phyloP scores from a whole-genome alignment of 2,329 filamentous ascomycete species.

The Calonectria pauciramosa region DNA sequence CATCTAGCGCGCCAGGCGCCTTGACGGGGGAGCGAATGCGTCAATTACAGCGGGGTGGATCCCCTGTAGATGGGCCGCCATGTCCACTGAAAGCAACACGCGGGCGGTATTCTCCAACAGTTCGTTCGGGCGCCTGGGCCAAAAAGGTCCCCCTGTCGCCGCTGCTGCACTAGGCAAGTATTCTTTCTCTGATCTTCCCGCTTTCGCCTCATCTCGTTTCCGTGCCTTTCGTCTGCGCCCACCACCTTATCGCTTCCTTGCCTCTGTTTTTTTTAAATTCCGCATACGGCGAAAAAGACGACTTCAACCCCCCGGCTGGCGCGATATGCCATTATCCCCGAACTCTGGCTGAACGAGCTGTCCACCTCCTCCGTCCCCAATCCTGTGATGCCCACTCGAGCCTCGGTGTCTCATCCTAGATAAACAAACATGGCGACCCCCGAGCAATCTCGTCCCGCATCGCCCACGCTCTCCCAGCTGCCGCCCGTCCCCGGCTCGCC shows the following conservation, averaged over 20 bases:
- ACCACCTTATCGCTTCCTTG: neutral
- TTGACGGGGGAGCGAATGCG: slow-evolving; percentile 19
- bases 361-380: slow-evolving; percentile 4
- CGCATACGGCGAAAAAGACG: neutral
- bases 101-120: slow-evolving; percentile 38
- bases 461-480: slow-evolving; percentile 68
- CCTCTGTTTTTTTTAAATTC: neutral
- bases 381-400: slow-evolving; percentile 30
- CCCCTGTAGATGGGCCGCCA: slow-evolving; percentile 11
- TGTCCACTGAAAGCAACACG: slow-evolving; percentile 14
- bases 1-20: slow-evolving; percentile 35
- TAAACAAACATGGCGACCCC: slow-evolving; percentile 50
- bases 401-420: slow-evolving; percentile 34
- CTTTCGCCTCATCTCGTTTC: slow-evolving; percentile 7
- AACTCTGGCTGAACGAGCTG: slow-evolving; percentile 21
- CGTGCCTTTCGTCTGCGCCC: neutral
- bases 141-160: slow-evolving; percentile 4
- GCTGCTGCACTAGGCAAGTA: slow-evolving; percentile 8
- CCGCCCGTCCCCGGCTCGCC: slow-evolving; percentile 74
- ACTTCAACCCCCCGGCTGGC: neutral
- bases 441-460: slow-evolving; percentile 54
- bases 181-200: slow-evolving; percentile 23
- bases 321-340: slow-evolving; percentile 28
- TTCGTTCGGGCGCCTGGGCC: slow-evolving; percentile 28
- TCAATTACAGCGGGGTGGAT: slow-evolving; percentile 38